A percentile compares a stretch with the other conserved stretches of the same genome.
Conservation (phyloP, 768 basidiomycete species). For the Pleurotus tuber-regium region DNA sequence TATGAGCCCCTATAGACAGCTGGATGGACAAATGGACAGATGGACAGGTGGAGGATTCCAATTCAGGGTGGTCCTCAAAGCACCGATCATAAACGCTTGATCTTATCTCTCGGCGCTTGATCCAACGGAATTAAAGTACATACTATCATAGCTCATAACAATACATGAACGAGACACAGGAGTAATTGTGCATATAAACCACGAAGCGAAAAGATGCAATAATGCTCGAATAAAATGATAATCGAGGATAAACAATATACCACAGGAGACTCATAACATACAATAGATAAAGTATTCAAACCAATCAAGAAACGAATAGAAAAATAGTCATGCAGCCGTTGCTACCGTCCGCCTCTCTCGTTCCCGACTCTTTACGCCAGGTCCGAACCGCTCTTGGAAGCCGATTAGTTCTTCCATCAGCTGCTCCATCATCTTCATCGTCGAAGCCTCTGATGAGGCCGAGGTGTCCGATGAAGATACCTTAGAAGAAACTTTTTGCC, state of each 20-base stretch:
- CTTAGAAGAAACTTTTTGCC: background rate
- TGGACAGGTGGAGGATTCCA: too few relatives aligned
- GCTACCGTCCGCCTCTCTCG: conserved; percentile 45
- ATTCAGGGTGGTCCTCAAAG: too few relatives aligned
- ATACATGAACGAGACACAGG: conserved; percentile 4
- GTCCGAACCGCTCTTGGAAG: conserved; percentile 86
- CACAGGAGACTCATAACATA: background rate
- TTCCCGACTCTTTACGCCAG: conserved; percentile 47
- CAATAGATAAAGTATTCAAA: conserved; percentile 9
- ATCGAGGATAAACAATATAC: background rate
- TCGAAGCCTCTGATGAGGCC: conserved; percentile 22
- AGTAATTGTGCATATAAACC: background rate
- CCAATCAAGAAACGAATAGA: conserved; percentile 8
- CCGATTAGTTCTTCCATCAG: conserved; percentile 85
- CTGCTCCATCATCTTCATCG: conserved; percentile 87
- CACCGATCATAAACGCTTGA: background rate
- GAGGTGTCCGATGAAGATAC: background rate
- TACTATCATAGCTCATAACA: too few relatives aligned
- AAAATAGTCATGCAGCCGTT: conserved; percentile 19
- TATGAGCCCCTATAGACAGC: too few relatives aligned
- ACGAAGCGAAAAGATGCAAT: background rate
- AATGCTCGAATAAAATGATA: background rate
- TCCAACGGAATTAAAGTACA: too few relatives aligned
- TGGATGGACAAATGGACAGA: too few relatives aligned
- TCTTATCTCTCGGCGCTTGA: background rate